Conservation (phyloP, 768 basidiomycete species). For the Tylopilus cervinicoccineus region DNA sequence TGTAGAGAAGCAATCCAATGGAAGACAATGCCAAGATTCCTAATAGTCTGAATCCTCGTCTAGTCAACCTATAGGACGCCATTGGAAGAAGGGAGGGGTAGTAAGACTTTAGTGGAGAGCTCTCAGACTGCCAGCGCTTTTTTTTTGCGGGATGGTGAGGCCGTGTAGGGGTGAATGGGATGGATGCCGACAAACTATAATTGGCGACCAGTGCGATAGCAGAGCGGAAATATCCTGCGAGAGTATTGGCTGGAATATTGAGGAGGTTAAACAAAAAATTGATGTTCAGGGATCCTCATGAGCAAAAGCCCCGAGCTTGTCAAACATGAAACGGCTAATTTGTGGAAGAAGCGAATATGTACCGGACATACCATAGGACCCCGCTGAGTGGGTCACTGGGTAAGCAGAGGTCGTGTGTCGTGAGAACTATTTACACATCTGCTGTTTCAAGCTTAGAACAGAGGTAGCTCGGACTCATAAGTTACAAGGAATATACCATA, state of each 20-base stretch:
- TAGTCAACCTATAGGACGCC: slow-evolving; percentile 21
- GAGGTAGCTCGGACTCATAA: too few species aligned
- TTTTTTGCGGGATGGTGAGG: slow-evolving; percentile 1
- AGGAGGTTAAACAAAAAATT: background rate
- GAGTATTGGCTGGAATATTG: too few species aligned
- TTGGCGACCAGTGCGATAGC: background rate
- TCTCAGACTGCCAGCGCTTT: background rate
- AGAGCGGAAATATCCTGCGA: background rate
- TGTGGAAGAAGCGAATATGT: background rate
- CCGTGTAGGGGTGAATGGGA: background rate
- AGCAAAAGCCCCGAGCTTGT: background rate
- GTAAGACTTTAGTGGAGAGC: background rate
- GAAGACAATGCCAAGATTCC: slow-evolving; percentile 3
- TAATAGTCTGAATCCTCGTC: slow-evolving; percentile 21
- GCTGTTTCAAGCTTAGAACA: too few species aligned
- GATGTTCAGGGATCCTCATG: background rate
- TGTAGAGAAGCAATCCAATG: slow-evolving; percentile 14
- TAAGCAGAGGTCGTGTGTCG: background rate
- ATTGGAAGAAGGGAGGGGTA: slow-evolving; percentile 8
- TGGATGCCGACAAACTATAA: background rate
- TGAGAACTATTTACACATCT: too few species aligned
- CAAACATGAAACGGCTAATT: background rate
- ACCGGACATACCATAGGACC: background rate
- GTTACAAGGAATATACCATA: too few species aligned
- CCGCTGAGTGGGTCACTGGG: background rate